Percentiles rank a stretch among this genome's conserved stretches.
These are phyloP conservation scores for Alternaria solani DNA, from an alignment of 2,329 filamentous ascomycete species.

Conservation along the genomic window DNA sequence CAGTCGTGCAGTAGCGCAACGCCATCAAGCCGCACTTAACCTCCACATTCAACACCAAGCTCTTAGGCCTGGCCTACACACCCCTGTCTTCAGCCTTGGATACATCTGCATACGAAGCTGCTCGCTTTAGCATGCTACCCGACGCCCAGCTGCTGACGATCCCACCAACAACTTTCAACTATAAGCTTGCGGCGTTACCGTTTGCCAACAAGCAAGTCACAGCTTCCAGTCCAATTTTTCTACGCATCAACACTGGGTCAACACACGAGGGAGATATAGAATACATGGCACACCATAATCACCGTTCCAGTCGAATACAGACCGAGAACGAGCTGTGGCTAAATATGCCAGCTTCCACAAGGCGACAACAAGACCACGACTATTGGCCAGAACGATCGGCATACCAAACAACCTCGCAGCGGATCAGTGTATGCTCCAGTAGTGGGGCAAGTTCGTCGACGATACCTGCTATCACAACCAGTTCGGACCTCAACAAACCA, in stretches of 20 bases:
- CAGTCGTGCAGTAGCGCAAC: conserved; percentile 43
- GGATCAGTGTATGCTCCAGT: conserved; percentile 25
- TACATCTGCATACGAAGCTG: conserved; percentile 30
- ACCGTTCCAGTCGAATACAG: conserved; percentile 24
- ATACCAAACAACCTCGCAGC: conserved; percentile 39
- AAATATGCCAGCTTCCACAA: conserved; percentile 31
- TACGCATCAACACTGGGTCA: conserved; percentile 23
- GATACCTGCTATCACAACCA: conserved; percentile 33
- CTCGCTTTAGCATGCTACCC: conserved; percentile 43
- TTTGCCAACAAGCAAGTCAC: conserved; percentile 29
- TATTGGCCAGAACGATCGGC: conserved; percentile 33
- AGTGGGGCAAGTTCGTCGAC: conserved; percentile 19
- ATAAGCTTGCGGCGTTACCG: conserved; percentile 33
- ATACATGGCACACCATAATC: conserved; percentile 34
- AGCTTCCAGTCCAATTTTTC: conserved; percentile 28
- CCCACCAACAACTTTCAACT: conserved; percentile 32
- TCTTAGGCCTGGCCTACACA: conserved; percentile 30
- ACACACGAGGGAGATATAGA: conserved; percentile 15
- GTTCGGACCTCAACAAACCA: conserved; percentile 39
- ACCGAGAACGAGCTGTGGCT: conserved; percentile 45
- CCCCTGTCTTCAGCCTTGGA: conserved; percentile 38
- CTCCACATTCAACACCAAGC: conserved; percentile 33
- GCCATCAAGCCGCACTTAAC: conserved; percentile 37
- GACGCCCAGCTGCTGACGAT: conserved; percentile 41
- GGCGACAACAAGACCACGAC: conserved; percentile 21